Conservation (phyloP, 345 rosid species). For the Capsella bursapastoris region DNA sequence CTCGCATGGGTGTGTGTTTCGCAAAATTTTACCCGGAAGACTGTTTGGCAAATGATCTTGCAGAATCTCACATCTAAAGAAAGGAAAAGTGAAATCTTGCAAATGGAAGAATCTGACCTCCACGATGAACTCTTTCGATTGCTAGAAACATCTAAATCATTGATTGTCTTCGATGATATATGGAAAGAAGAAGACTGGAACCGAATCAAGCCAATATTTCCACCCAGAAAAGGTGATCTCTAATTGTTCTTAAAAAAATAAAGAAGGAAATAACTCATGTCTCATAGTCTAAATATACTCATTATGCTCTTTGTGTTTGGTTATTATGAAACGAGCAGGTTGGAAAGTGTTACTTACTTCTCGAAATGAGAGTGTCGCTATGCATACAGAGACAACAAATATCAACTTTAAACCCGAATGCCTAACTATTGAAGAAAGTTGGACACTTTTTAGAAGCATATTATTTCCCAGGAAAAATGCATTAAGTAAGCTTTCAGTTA, state of each 20-base stretch:
- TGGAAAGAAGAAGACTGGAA: background rate
- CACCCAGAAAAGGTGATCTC: background rate
- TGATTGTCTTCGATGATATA: background rate
- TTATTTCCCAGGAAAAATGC: conserved; percentile 10
- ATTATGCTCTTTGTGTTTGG: background rate
- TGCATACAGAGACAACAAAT: background rate
- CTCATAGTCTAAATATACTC: too few relatives aligned
- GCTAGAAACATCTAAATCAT: background rate
- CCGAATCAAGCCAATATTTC: background rate
- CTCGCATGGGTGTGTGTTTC: background rate
- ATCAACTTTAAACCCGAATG: conserved; percentile 13
- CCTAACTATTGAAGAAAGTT: conserved; percentile 35
- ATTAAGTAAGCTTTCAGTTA: too few relatives aligned
- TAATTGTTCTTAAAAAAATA: too few relatives aligned
- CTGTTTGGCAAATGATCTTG: background rate
- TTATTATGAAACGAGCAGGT: background rate
- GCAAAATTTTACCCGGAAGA: background rate
- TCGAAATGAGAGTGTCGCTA: conserved; percentile 39
- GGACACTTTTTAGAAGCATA: conserved; percentile 33
- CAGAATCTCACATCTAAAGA: background rate
- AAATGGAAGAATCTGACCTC: background rate
- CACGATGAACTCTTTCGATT: background rate
- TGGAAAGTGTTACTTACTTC: conserved; percentile 42
- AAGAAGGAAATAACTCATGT: too few relatives aligned
- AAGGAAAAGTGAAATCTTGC: background rate